Evolutionary conservation across 768 basidiomycete genomes (phyloP), one percentile per base, ranked within the genome.

Genomic region (Lanmaoa rubissima): DNA sequence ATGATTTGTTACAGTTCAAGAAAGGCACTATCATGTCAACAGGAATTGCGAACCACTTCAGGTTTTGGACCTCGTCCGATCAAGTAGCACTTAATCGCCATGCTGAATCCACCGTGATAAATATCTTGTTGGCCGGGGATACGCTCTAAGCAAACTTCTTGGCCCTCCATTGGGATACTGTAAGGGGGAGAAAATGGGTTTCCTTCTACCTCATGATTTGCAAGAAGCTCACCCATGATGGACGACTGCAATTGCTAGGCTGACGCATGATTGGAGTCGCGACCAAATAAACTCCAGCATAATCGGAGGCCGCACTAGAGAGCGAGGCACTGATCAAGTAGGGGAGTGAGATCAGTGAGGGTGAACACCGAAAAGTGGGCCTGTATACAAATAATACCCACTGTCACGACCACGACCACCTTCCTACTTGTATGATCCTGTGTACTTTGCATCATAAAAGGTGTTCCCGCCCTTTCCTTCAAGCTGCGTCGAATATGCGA

Each of bases 31-130:
- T 2, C 9, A 31, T 17, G 19, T 17, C 40, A 3, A 10, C 24
- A 19, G 5, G 24, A 24, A n/a, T 21, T 34, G 12, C 59, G 44
- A 21, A 62, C 61, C 56, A 58, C 56, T 54, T 62, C 54, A 11
- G 55, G 61, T 12, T 48, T 41, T 34, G 34, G 21, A 24, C 45
- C 38, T 1, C 45, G 51, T 31, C 55, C 45, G 21, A 61, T 24
- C 28, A 62, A 5, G 16, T 48, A 21, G 9, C 49, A 58, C 42
- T 54, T 58, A 38, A 40, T 21, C 24, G 47, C 41, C 17, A 51
- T 0, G n/a, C 48, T 54, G 52, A 62, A 62, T 13, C 55, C 61
- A 1, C 61, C 61, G 4, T 54, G 39, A 19, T 36, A 62, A 10
- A 62, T 17, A 16, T 58, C 48, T 31, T 10, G 52, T 41, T 41